Base-by-base conservation (phyloP, 306 rosid species). In the Ammopiptanthus mongolicus region DNA sequence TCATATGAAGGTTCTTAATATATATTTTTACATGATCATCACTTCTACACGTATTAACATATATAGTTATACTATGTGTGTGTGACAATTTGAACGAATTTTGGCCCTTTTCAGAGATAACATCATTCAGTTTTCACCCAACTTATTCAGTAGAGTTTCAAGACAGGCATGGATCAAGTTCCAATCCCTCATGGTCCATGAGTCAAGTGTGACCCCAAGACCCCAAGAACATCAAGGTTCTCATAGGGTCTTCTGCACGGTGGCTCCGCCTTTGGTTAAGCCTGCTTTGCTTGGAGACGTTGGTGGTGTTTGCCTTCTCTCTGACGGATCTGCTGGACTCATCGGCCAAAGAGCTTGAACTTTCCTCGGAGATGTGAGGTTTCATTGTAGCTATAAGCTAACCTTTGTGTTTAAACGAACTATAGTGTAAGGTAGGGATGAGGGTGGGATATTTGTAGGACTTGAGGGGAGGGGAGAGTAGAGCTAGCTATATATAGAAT, bases 201-300 rank as follows among this genome's bases (percentile, higher is more conserved):
- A 50, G 1, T 77, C 39, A 81, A 18, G 88, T 84, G 72, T 84
- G 85, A 73, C 34, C 73, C 80, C 70, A 77, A 39, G 81, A 73
- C 1, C 81, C 81, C 68, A 84, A 77, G 75, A 84, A 84, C 83
- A 84, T 84, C 85, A 84, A 73, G 39, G 85, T 84, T 81, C 83
- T 77, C 0, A 84, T 73, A 8, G 83, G 83, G 34, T 84, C 85
- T 31, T 84, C 85, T 0, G 21, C 75, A 63, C 52, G 81, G 80
- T 69, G 78, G 72, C 14, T 47, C 29, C 73, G 17, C 59, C 52
- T 60, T 47, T 65, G 79, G 0, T 53, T 19, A 50, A 23, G 55
- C 31, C 73, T 22, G 3, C 21, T 19, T 53, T 63, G 80, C 73
- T 64, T 51, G 33, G 33, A 11, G 6, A 41, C 18, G 1, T 64